phyloP scores from a whole-genome alignment of 495 filamentous ascomycete genomes.

The Annulohypoxylon bovei region DNA sequence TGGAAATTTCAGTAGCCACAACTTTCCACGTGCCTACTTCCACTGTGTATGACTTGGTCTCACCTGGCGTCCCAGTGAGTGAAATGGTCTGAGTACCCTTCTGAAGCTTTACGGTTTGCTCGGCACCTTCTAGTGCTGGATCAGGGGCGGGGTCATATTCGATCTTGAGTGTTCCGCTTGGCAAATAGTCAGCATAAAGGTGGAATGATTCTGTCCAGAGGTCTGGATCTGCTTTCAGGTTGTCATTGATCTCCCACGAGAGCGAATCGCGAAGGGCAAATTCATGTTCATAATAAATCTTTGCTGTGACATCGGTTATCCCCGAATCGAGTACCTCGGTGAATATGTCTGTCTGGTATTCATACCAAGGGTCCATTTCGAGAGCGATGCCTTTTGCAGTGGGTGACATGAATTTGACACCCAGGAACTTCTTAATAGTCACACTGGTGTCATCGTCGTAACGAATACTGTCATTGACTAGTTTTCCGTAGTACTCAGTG shows the following conservation, averaged over 20 bases:
- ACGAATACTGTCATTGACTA: not conserved
- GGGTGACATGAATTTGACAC: slow-evolving; percentile 4
- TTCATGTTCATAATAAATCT: not conserved
- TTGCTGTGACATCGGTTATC: not conserved
- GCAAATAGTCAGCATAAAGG: slow-evolving; percentile 12
- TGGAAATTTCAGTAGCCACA: not conserved
- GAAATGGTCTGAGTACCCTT: not conserved
- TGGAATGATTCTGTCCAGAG: not conserved
- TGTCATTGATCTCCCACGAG: not conserved
- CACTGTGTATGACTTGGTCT: not conserved
- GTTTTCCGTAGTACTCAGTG: not conserved
- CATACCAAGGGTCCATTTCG: too few relatives aligned
- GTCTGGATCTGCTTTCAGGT: not conserved
- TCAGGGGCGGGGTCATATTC: slow-evolving; percentile 4
- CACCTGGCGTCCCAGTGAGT: not conserved
- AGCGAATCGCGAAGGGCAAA: not conserved
- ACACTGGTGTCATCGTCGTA: not conserved
- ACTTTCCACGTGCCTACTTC: not conserved
- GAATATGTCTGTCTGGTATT: not conserved
- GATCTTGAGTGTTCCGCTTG: slow-evolving; percentile 15
- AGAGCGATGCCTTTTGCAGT: too few relatives aligned
- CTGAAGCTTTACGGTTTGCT: not conserved
- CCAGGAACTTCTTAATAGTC: not conserved
- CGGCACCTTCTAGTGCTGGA: not conserved
- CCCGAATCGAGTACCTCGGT: not conserved